These are phyloP conservation scores for Starmerella apis DNA, from an alignment of 805 yeast genomes.

Conservation along the genomic window DNA sequence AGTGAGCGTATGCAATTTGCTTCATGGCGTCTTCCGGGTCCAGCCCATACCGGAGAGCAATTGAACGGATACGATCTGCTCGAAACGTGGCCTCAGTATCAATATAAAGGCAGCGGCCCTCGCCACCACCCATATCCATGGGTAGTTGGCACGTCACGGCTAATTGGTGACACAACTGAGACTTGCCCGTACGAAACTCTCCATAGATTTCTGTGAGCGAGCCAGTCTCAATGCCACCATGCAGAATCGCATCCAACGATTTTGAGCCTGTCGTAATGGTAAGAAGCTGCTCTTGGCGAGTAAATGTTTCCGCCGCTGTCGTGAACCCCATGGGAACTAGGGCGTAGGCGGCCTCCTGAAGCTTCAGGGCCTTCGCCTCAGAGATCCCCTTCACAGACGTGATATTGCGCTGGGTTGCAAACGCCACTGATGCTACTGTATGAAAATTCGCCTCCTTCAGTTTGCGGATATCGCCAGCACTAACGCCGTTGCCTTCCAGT, in stretches of 20 bases:
- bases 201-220: constrained; percentile 94
- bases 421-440: constrained; percentile 88
- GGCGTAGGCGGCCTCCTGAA: constrained; percentile 72
- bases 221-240: constrained; percentile 97
- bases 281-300: constrained; percentile 78
- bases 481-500: constrained; percentile 69
- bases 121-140: constrained; percentile 95
- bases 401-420: constrained; percentile 74
- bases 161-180: constrained; percentile 91
- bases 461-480: constrained; percentile 65
- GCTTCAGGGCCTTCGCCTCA: constrained; percentile 85
- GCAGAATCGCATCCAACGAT: constrained; percentile 80
- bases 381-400: constrained; percentile 80
- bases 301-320: constrained; percentile 89
- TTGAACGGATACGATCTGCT: constrained; percentile 78
- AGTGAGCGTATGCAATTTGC: constrained; percentile 94
- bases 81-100: constrained; percentile 97
- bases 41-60: constrained; percentile 83
- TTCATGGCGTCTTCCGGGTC: constrained; percentile 91
- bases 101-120: constrained; percentile 90
- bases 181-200: constrained; percentile 94
- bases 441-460: constrained; percentile 72
- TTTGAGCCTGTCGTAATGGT: constrained; percentile 93
- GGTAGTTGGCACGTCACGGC: constrained; percentile 97
- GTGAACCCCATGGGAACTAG: constrained; percentile 94